Evolutionary conservation across 1,284 basidiomycete species (phyloP).

Genomic region (Ceratobasidium sp.): DNA sequence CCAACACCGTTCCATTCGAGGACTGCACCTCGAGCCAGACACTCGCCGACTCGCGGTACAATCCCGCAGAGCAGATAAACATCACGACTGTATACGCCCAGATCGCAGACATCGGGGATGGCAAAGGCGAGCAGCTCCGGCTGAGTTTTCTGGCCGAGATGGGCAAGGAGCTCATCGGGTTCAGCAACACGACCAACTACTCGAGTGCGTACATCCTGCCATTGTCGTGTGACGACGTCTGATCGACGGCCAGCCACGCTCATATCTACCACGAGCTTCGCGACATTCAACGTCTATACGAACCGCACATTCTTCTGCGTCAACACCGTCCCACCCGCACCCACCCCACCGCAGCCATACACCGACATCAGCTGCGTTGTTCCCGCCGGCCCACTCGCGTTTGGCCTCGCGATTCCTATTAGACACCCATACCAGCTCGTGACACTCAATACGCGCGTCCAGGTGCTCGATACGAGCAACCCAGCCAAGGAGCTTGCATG

Average conservation of each 20-base stretch:
- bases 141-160: constrained; percentile 70
- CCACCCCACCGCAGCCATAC: constrained; percentile 60
- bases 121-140: constrained; percentile 53
- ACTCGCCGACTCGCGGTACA: constrained; percentile 20
- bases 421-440: constrained; percentile 77
- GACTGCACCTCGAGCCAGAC: constrained; percentile 33
- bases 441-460: constrained; percentile 84
- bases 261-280: constrained; percentile 81
- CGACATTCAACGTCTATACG: constrained; percentile 78
- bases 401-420: constrained; percentile 81
- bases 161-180: constrained; percentile 68
- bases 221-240: background rate
- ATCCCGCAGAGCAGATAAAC: constrained; percentile 64
- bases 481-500: constrained; percentile 81
- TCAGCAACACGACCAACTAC: constrained; percentile 67
- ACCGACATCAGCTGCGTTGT: constrained; percentile 75
- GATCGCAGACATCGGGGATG: constrained; percentile 60
- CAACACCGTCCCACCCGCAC: constrained; percentile 77
- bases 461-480: constrained; percentile 83
- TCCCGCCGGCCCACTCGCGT: constrained; percentile 77
- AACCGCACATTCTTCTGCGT: constrained; percentile 80
- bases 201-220: constrained; percentile 58
- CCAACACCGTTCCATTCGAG: constrained; percentile 25
- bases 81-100: constrained; percentile 80
- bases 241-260: constrained; percentile 71